Percentiles rank a stretch among this genome's conserved stretches.
phyloP scores from a whole-genome alignment of 306 rosid genomes.

The Rosa multiflora region DNA sequence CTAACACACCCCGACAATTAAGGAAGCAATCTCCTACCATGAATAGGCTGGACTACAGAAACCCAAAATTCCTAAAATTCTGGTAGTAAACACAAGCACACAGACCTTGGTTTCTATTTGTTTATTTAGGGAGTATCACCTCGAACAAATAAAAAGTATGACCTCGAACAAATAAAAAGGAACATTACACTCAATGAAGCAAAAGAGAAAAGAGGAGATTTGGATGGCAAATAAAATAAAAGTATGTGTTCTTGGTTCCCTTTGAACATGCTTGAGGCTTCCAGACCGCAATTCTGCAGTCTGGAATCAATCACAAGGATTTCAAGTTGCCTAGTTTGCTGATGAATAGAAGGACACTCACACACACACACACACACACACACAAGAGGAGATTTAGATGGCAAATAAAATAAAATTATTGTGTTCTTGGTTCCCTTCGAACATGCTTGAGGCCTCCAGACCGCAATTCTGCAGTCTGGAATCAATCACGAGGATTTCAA shows the following conservation, averaged over 20 bases:
- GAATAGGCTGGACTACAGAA: too few species aligned
- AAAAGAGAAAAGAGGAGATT: not conserved
- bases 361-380: not conserved
- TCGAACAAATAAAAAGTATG: not conserved
- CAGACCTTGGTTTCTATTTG: too few species aligned
- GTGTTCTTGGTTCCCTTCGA: not conserved
- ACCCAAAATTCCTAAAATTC: too few species aligned
- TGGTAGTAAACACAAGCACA: too few species aligned
- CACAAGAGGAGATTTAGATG: not conserved
- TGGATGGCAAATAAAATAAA: not conserved
- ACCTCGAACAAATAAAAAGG: not conserved
- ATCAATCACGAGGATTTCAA: constrained; percentile 13
- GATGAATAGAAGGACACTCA: not conserved
- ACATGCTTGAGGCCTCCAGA: not conserved
- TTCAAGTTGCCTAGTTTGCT: not conserved
- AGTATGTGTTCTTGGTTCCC: not conserved
- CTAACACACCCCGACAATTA: too few species aligned
- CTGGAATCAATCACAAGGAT: constrained; percentile 21
- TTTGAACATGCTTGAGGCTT: not conserved
- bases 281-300: not conserved
- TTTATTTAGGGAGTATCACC: not conserved
- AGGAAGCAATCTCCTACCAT: too few species aligned
- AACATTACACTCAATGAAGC: not conserved
- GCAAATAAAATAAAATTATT: not conserved
- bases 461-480: not conserved